Base-by-base conservation (phyloP, 208 protist species). In the Angomonas deanei region DNA sequence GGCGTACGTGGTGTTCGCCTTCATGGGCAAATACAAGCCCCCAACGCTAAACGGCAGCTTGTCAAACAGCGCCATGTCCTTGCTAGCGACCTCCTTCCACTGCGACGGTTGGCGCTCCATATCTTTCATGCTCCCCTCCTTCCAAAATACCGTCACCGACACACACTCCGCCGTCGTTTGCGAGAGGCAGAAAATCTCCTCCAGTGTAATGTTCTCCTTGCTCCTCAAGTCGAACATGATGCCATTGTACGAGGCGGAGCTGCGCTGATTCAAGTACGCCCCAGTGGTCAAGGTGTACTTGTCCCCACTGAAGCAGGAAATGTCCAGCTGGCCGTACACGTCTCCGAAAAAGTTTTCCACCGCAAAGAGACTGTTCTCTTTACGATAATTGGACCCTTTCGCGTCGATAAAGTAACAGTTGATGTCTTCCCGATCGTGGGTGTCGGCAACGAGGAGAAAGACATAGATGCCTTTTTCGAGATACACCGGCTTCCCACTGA, bases 141-240 rank as follows among this genome's bases (percentile, higher is more conserved):
- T 91, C 88, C 91, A 96, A 46, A 93, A 96, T 8, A 96, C 66
- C 21, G 70, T 72, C 56, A 96, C 91, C 52, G 80, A 83, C 23
- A 91, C 79, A 31, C 83, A 74, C 39, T 90, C 76, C 0, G 77
- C 72, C 36, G 75, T 91, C 26, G 87, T 93, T 66, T 94, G 87
- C 21, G 91, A 78, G 17, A 92, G 75, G 64, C 82, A 96, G 60
- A 87, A 90, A 19, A 96, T 63, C 67, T 93, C 86, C 73, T 96
- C 87, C n/a, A 96, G 70, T 13, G 80, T 82, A 38, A 96, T 74
- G 66, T 96, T 84, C 53, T 79, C 60, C 53, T 86, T 84, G 57
- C 82, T 90, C 5, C 78, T 70, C 33, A 96, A 49, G 49, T 96
- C 86, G 65, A 96, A 96, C 87, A 96, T 94, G 68, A 96, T 96